Percentiles rank a stretch among this genome's conserved stretches.
Evolutionary conservation across 1,284 basidiomycete genomes (phyloP).

Genomic region (Naganishia albida): DNA sequence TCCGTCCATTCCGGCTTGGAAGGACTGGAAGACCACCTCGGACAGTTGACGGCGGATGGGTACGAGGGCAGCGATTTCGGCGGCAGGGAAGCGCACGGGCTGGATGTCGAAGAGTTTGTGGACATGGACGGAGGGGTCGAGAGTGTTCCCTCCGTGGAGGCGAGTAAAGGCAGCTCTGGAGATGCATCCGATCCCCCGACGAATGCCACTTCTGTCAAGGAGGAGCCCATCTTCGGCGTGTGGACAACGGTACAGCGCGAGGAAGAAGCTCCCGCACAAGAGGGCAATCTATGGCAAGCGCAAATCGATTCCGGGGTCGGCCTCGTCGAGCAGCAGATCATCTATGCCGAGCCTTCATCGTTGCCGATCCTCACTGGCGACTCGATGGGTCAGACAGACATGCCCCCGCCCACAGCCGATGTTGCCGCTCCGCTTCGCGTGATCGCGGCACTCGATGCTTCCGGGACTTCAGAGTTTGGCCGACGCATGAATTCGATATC

Average conservation of each 20-base stretch:
- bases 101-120: constrained; percentile 14
- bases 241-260: constrained; percentile 10
- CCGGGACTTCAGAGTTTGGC: constrained; percentile 29
- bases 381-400: background rate
- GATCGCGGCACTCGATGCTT: constrained; percentile 8
- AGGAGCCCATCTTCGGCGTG: constrained; percentile 16
- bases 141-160: background rate
- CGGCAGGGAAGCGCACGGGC: constrained; percentile 17
- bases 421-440: background rate
- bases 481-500: constrained; percentile 33
- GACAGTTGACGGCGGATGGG: constrained; percentile 11
- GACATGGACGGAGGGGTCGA: constrained; percentile 9
- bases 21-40: constrained; percentile 29
- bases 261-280: background rate
- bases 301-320: constrained; percentile 8
- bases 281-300: constrained; percentile 10
- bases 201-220: background rate
- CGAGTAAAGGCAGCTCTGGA: constrained; percentile 2
- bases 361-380: background rate
- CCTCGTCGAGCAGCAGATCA: background rate
- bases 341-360: constrained; percentile 12
- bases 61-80: constrained; percentile 22
- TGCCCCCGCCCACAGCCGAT: background rate
- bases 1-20: constrained; percentile 28
- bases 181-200: background rate